These are phyloP conservation scores for Tulasnella sp. DNA, from an alignment of 768 basidiomycete species.

Conservation along the genomic window DNA sequence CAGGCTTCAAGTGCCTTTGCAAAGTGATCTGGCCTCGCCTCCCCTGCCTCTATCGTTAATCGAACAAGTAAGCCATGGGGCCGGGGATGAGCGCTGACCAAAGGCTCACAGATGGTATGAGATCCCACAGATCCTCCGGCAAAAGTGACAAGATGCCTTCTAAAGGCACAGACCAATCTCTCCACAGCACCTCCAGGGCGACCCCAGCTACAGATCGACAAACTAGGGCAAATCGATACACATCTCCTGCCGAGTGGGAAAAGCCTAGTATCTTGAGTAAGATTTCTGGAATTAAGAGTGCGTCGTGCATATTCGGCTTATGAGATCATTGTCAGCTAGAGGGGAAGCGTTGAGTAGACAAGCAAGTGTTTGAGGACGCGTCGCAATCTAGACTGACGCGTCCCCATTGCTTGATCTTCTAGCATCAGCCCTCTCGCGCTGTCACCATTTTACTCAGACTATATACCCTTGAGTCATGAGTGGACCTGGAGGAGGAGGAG, in stretches of 20 bases:
- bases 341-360: no score
- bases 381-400: slow-evolving; percentile 12
- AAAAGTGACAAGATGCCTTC: not conserved
- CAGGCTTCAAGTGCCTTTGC: no score
- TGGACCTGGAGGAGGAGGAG: slow-evolving; percentile 39
- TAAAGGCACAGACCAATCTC: not conserved
- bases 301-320: not conserved
- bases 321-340: not conserved
- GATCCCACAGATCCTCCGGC: not conserved
- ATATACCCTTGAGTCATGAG: slow-evolving; percentile 6
- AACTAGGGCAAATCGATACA: not conserved
- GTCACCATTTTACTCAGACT: not conserved
- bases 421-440: not conserved
- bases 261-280: not conserved
- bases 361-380: slow-evolving; percentile 3
- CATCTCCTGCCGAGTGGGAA: not conserved
- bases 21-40: no score
- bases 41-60: no score
- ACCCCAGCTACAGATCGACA: not conserved
- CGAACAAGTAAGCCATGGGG: not conserved
- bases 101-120: not conserved
- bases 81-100: not conserved
- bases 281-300: not conserved
- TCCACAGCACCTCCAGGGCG: not conserved
- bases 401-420: not conserved